Evolutionary conservation across 192 early-diverging fungal genomes (phyloP), one percentile per base, ranked within the genome.

Genomic region (Backusella morwellensis): DNA sequence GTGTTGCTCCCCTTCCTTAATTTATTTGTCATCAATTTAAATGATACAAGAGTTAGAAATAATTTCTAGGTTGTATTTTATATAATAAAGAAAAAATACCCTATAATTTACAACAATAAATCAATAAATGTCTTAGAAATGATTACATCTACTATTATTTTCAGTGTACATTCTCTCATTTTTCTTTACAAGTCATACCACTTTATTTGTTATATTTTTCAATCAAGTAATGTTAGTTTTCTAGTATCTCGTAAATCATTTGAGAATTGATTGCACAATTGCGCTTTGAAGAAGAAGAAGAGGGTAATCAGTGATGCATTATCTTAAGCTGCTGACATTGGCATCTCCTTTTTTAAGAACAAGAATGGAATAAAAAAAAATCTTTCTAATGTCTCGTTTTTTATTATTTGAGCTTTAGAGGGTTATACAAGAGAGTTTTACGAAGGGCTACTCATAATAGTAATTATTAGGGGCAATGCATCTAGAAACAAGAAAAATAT

Each of bases 71-170:
- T 29, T 63, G 56, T 63, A 63, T 26, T 63, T 63, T 12, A 63
- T 63, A 63, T 63, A 63, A 63, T 63, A 63, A 63, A 63, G 56
- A 63, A 9, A 29, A 29, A 63, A 63, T 63, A 63, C 56, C 56
- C 56, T 63, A 63, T 63, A 29, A 3, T 63, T 63, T 21, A 9
- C 19, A 54, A 54, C 52, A 54, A 6, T 21, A 54, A 54, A 32
- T 32, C 32, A 14, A 54, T 5, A 6, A 54, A 54, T 3, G 17
- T 54, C 17, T 54, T 40, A 7, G 38, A 40, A 40, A 40, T 40
- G 9, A 40, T 40, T 9, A 40, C 0, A 40, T 40, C 9, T 40
- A 40, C 38, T 40, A 6, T 6, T 9, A 17, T 5, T 50, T 14
- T 4, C 29, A 29, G 29, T 29, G 1, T 29, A 29, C 1, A 17